Evolutionary conservation across 768 basidiomycete species (phyloP).

Genomic region (Lactarius evosmus): DNA sequence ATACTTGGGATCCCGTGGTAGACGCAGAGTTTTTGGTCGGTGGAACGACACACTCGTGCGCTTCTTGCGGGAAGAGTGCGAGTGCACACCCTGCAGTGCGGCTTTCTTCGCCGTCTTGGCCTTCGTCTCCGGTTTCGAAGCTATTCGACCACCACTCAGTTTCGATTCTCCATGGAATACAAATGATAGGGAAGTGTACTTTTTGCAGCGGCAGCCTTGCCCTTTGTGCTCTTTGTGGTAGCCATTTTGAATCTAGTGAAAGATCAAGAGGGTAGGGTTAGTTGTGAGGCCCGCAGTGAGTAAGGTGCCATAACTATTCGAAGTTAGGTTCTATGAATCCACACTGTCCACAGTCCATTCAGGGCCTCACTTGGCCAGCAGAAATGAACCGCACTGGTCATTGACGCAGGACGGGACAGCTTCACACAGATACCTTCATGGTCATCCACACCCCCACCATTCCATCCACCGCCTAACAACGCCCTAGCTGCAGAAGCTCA

Average conservation of each 20-base stretch:
- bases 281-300: background rate
- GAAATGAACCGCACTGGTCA: background rate
- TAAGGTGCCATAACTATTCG: background rate
- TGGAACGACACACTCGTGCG: constrained; percentile 89
- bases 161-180: background rate
- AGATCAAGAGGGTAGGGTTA: background rate
- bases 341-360: background rate
- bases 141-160: background rate
- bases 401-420: background rate
- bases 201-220: constrained; percentile 52
- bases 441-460: background rate
- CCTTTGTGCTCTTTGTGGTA: constrained; percentile 64
- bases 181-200: constrained; percentile 34
- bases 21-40: constrained; percentile 89
- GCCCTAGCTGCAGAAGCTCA: background rate
- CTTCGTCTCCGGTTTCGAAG: constrained; percentile 46
- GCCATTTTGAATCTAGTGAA: constrained; percentile 46
- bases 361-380: background rate
- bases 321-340: background rate
- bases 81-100: constrained; percentile 81
- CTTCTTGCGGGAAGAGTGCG: constrained; percentile 73
- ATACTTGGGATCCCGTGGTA: constrained; percentile 84
- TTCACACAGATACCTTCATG: too few relatives aligned
- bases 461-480: constrained; percentile 15
- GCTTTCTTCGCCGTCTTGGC: constrained; percentile 97